phyloP scores from a whole-genome alignment of 2,329 filamentous ascomycete species.

The Fusarium udum region DNA sequence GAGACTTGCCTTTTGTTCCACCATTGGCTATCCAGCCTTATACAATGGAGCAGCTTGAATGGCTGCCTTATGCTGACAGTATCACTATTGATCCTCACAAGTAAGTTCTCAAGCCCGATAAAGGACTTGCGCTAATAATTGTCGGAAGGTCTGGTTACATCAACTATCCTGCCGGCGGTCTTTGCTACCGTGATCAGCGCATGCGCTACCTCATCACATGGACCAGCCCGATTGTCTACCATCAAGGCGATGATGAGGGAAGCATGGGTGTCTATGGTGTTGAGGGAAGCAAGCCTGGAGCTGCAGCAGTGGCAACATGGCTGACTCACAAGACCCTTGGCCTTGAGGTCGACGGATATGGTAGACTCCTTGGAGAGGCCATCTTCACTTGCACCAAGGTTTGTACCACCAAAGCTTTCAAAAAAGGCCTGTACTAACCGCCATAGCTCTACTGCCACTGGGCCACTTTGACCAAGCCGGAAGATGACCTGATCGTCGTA shows the following conservation, averaged over 20 bases:
- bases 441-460: background rate
- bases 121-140: rapidly evolving
- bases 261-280: background rate
- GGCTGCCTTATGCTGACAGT: background rate
- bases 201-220: background rate
- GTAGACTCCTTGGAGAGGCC: background rate
- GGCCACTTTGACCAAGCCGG: background rate
- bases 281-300: background rate
- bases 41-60: background rate
- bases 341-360: background rate
- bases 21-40: background rate
- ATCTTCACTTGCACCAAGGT: slow-evolving; percentile 4
- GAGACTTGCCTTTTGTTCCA: background rate
- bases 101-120: rapidly evolving
- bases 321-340: background rate
- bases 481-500: background rate
- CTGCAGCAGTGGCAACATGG: background rate
- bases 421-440: background rate
- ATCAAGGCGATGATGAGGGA: background rate
- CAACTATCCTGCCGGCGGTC: background rate
- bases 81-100: background rate
- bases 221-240: background rate
- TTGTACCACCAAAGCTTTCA: rapidly evolving
- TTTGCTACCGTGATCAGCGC: background rate
- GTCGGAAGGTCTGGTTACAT: background rate